Base-by-base conservation (phyloP, 371 early-diverging fungal genomes). In the Dichotomocladium elegans region DNA sequence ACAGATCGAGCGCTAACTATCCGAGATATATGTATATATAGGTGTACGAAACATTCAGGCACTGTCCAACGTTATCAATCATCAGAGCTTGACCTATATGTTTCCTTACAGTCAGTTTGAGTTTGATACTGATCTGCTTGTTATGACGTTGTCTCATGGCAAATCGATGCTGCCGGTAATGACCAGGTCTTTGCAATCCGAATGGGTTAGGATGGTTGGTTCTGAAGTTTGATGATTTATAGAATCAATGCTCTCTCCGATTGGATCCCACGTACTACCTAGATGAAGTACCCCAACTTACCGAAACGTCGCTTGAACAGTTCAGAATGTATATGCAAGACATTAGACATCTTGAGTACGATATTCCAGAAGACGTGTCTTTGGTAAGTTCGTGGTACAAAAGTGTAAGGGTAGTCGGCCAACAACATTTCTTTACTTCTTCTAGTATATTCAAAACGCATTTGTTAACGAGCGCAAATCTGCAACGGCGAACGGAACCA, bases 31-130 rank as follows among this genome's bases (percentile, higher is more conserved):
- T n/a, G n/a, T n/a, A n/a, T n/a, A n/a, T 47, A n/a, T 56, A 77
- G 82, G 86, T 9, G 72, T 86, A 29, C 76, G 78, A 15, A 86
- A 86, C 52, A 55, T 83, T 25, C 81, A 80, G 47, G 79, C 81
- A 3, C 60, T 86, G 21, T 63, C 68, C 15, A 68, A 78, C 14
- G 49, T 83, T 46, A 72, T 84, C 29, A 61, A 73, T 51, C 57
- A 68, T 30, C 86, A 86, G 54, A 68, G 73, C 3, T 68, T 86
- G 15, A 63, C 53, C 17, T 86, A 86, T 30, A 70, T 68, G 3
- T 86, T 82, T 52, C 86, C 86, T 8, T 86, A 68, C 58, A 74
- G 72, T 45, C 74, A 77, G 41, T 79, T 78, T 44, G 76, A 82
- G n/a, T 76, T 83, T 54, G 77, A 79, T 41, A 83, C 80, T 0